Evolutionary conservation across 192 early-diverging fungal species (phyloP).

Genomic region (Linnemannia exigua): DNA sequence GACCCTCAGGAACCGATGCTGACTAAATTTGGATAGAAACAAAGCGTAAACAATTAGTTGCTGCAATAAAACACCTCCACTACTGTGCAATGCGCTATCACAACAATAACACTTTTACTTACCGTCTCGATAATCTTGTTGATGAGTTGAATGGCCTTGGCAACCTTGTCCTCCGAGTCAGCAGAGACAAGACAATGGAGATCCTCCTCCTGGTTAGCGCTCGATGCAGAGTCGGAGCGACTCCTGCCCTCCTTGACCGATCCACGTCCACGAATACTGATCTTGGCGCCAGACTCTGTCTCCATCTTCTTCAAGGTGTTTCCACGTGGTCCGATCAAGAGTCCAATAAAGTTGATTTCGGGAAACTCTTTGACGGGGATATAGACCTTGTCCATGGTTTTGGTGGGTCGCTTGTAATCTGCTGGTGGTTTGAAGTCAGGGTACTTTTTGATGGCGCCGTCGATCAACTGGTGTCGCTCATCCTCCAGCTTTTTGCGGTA

Average conservation of each 20-base stretch:
- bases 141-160: conserved; percentile 87
- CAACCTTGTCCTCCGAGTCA: conserved; percentile 90
- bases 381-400: conserved; percentile 92
- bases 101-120: conserved; percentile 29
- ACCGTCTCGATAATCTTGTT: conserved; percentile 95
- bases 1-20: conserved; percentile 93
- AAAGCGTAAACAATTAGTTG: not conserved
- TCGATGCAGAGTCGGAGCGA: conserved; percentile 62
- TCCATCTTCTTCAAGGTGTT: conserved; percentile 98
- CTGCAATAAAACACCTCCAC: not conserved
- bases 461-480: conserved; percentile 90
- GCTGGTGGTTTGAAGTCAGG: conserved; percentile 90
- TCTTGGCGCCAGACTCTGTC: conserved; percentile 92
- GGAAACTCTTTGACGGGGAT: conserved; percentile 97
- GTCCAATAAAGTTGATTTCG: conserved; percentile 98
- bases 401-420: conserved; percentile 90
- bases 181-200: conserved; percentile 94
- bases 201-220: conserved; percentile 79
- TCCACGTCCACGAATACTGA: conserved; percentile 96
- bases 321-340: conserved; percentile 96
- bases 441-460: conserved; percentile 80
- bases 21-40: conserved; percentile 54
- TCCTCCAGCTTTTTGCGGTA: conserved; percentile 94
- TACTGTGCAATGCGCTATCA: not conserved
- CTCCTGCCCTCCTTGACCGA: conserved; percentile 97